Evolutionary conservation across 2,329 filamentous ascomycete species (phyloP), one percentile per base, ranked within the genome.

Genomic region (Ambrosiella beaveri): DNA sequence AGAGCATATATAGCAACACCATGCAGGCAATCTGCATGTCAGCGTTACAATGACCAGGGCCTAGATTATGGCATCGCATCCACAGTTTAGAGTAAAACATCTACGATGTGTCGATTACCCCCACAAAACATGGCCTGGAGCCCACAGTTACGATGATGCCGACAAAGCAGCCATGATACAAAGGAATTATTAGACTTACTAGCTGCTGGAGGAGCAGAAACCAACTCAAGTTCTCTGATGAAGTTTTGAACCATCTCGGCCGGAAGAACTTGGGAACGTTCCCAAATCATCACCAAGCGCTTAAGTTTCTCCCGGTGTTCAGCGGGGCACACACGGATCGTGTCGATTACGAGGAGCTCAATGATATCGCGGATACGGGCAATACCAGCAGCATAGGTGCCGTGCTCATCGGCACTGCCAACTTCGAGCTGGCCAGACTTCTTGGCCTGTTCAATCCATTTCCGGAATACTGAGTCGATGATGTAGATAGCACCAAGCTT

Each of bases 401-500:
- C 93, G 73, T 95, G 59, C 35, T 61, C 88, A 64, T 84, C 81
- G 64, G 90, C 88, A 71, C 82, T 78, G 71, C 80, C 83, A 73
- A 86, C 86, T 71, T 89, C 81, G 68, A 85, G 73, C 69, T 97
- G 90, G 66, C 86, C 87, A 64, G 86, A 80, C 67, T 84, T 80
- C 73, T 90, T 93, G 67, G 93, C 91, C 73, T 89, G 86, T 71
- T 97, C 91, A 76, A 95, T 83, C 91, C 93, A 98, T 76, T 94
- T 91, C 73, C 93, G 88, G 71, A 90, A 91, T 80, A 98, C 90
- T 77, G 91, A 95, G 79, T 98, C 93, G 90, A 98, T 88, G 74
- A 97, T 90, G 84, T 98, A 98, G 74, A 98, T 84, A 68, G 96
- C 90, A 74, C 93, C 93, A 71, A 98, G 80, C 75, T 98, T 98